Base-by-base conservation (phyloP, 768 basidiomycete genomes). In the Phylloporus sp. region DNA sequence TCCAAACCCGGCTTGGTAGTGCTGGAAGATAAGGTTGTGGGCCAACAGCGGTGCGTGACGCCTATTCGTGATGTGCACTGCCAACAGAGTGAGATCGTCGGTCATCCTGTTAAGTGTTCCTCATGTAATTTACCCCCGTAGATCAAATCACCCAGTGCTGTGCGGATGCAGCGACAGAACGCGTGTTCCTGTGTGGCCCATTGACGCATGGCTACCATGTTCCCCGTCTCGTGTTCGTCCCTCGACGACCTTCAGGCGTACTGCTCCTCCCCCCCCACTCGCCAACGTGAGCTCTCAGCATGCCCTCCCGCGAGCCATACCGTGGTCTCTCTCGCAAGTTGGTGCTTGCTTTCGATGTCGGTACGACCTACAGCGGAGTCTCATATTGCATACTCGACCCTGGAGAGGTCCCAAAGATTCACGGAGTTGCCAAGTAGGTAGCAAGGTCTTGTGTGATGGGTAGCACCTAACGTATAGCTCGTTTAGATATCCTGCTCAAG, bases 401-500 rank as follows among this genome's bases (percentile, higher is more conserved):
- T 4, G 68, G 67, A 0, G 57, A 63, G 26, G 49, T 62, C 5
- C 67, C 68, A 11, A 53, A 56, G 23, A 62, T 70, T 17, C 29
- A 26, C 9, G 50, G 56, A 6, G 62, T 62, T 20, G 27, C 51
- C 15, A 64, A 39, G 70, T 65, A 23, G 32, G 58, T n/a, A n/a
- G n/a, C 1, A 9, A 22, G 6, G 11, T 6, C 13, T 14, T 34
- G 22, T 37, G 9, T 2, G 15, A n/a, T 3, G 9, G 3, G 6
- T 26, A 2, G 14, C 15, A 9, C n/a, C 21, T 45, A 27, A 46
- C 15, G 3, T 13, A 11, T 14, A 6, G 3, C 5, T 15, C 17
- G n/a, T 18, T 17, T 23, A 77, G 76, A 45, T 76, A 69, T 47
- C 77, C 74, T 3, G 70, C 68, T 1, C 73, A 75, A 50, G 70